Conservation (phyloP, 2,329 filamentous ascomycete species). For the Xylariaceae sp. region DNA sequence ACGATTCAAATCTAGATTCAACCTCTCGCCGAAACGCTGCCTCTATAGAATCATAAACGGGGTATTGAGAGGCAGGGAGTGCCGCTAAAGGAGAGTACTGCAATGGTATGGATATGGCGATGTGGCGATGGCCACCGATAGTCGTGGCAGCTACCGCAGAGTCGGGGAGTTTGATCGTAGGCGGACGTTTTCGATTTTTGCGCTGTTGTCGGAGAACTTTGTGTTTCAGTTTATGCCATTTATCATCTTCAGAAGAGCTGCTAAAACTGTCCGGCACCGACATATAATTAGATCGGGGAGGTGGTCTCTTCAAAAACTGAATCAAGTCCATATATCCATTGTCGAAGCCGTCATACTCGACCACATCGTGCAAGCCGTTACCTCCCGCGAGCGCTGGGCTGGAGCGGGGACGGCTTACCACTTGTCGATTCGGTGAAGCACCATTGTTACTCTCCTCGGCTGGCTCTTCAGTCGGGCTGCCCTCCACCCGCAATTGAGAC, state of each 20-base stretch:
- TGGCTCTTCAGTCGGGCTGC: constrained; percentile 5
- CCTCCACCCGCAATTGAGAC: constrained; percentile 11
- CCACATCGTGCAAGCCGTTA: constrained; percentile 30
- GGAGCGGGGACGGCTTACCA: constrained; percentile 4
- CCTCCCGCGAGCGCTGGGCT: constrained; percentile 15
- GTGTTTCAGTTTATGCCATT: constrained; percentile 43
- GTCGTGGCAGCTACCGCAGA: constrained; percentile 55
- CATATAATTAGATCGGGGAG: constrained; percentile 51
- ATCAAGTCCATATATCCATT: constrained; percentile 12
- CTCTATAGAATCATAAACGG: constrained; percentile 18
- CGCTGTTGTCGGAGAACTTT: constrained; percentile 40
- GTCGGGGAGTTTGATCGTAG: constrained; percentile 48
- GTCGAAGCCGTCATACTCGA: constrained; percentile 29
- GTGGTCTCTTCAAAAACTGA: constrained; percentile 46
- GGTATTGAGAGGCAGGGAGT: constrained; percentile 24
- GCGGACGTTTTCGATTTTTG: constrained; percentile 30
- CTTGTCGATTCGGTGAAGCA: constrained; percentile 1
- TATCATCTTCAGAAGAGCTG: constrained; percentile 26
- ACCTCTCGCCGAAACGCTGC: constrained; percentile 17
- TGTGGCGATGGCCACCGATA: constrained; percentile 52
- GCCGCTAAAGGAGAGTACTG: constrained; percentile 45
- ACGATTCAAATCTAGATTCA: constrained; percentile 15
- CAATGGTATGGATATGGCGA: constrained; percentile 59
- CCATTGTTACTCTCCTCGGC: background rate
- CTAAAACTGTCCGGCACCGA: constrained; percentile 37